These are phyloP conservation scores for Sclerotinia sclerotiorum DNA, from an alignment of 2,329 filamentous ascomycete species.

Conservation along the genomic window DNA sequence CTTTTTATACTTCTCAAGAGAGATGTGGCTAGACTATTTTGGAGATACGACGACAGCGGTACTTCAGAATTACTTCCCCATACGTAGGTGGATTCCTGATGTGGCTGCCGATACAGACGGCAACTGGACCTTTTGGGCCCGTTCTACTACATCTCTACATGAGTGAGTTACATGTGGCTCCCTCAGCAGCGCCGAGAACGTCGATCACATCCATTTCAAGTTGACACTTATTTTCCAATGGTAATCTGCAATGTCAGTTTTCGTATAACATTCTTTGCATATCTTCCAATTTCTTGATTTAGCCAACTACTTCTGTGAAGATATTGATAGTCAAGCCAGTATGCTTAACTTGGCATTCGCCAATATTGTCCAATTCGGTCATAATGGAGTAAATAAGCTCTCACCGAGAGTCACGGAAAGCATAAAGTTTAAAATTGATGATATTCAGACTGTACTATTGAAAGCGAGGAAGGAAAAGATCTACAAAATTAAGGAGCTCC, in stretches of 20 bases:
- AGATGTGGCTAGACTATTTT: background rate
- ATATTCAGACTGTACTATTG: background rate
- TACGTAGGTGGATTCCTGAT: background rate
- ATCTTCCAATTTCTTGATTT: background rate
- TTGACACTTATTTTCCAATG: background rate
- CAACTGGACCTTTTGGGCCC: background rate
- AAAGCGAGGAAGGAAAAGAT: background rate
- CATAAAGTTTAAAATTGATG: background rate
- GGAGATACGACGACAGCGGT: background rate
- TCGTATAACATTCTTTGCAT: background rate
- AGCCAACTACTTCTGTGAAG: background rate
- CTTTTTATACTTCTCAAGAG: slow-evolving; percentile 1
- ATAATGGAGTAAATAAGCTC: background rate
- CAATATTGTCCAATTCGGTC: background rate
- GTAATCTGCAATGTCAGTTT: background rate
- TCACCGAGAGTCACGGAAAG: background rate
- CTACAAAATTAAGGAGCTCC: background rate
- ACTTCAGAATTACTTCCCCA: too few species aligned
- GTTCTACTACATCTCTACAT: background rate
- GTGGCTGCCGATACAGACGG: background rate
- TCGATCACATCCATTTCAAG: background rate
- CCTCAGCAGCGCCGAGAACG: background rate
- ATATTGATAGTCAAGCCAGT: background rate
- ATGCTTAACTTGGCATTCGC: background rate
- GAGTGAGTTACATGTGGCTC: background rate